Percentiles rank a stretch among this genome's conserved stretches.
Evolutionary conservation across 495 filamentous ascomycete species (phyloP).

Genomic region (Elaphomyces granulatus): DNA sequence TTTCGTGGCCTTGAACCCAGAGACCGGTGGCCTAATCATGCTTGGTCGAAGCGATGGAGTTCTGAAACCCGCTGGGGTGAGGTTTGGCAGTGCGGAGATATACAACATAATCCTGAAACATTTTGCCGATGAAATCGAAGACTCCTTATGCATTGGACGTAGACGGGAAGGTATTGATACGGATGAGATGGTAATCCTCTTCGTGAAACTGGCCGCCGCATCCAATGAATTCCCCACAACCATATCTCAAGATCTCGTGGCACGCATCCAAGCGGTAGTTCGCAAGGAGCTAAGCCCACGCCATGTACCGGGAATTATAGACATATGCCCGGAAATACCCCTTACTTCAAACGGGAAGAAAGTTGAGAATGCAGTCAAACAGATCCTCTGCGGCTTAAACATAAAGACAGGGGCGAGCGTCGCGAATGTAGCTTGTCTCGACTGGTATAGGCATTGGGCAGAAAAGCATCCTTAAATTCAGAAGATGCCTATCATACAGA

Average conservation of each 20-base stretch:
- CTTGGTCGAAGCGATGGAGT: conserved; percentile 83
- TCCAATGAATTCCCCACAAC: conserved; percentile 7
- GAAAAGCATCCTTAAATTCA: conserved; percentile 22
- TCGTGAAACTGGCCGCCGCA: conserved; percentile 52
- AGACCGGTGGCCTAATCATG: conserved; percentile 70
- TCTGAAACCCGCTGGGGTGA: conserved; percentile 72
- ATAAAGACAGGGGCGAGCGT: conserved; percentile 79
- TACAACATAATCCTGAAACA: conserved; percentile 79
- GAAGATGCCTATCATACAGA: no score
- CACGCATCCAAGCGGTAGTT: conserved; percentile 46
- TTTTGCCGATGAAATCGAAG: conserved; percentile 62
- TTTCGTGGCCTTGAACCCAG: conserved; percentile 62
- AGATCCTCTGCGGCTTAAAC: conserved; percentile 76
- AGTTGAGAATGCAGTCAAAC: conserved; percentile 85
- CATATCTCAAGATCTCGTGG: conserved; percentile 32
- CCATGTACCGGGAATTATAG: conserved; percentile 73
- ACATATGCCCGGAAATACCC: conserved; percentile 67
- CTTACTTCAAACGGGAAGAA: conserved; percentile 90
- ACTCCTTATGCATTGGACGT: conserved; percentile 73
- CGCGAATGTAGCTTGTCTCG: conserved; percentile 68
- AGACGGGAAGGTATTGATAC: conserved; percentile 49
- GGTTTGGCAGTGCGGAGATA: conserved; percentile 83
- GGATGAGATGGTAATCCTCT: conserved; percentile 78
- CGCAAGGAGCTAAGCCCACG: conserved; percentile 65
- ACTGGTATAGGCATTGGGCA: conserved; percentile 72